Evolutionary conservation across 2,329 filamentous ascomycete genomes (phyloP), one percentile per base, ranked within the genome.

Genomic region (Colletotrichum graminicola): DNA sequence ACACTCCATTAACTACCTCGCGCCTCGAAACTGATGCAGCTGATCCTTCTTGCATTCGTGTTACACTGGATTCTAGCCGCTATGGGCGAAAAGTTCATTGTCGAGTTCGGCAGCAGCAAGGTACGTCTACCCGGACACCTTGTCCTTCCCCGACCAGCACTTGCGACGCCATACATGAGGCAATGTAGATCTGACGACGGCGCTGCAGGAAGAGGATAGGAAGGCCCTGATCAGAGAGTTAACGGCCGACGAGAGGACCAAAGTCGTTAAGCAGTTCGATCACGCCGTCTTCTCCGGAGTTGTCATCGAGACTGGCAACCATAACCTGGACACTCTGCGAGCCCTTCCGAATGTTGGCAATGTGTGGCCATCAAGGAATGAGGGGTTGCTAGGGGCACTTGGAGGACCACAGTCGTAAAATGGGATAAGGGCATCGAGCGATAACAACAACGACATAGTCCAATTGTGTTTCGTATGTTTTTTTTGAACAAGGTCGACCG

Each of bases 271-370:
- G 41, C 45, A 47, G 1, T 64, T 72, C 18, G 60, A 72, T 6
- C 69, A 72, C 32, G 79, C 80, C 60, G 73, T 82, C 26, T 82
- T 83, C 61, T 76, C 74, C 2, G 81, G 81, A 4, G 74, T 81
- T 16, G 75, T 77, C 5, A 65, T 82, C 16, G 77, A 81, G 61
- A 78, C 79, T 2, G 76, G 76, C 23, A 74, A 74, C 6, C 77
- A 82, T 43, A 81, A 81, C 51, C 67, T 76, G n/a, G 81, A 82
- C 36, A 78, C 77, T 3, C 74, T 82, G 0, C 76, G 74, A 21
- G 70, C 75, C 21, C 71, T 82, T 52, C 75, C 77, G 5, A 80
- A 81, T 6, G 79, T 83, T 12, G 66, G 78, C 52, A 82, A 81
- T 32, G 81, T 81, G 21, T 83, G 81, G 81, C 75, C 77, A 18